These are phyloP conservation scores for Lactifluus volemus DNA, from an alignment of 768 basidiomycete species.

Conservation along the genomic window DNA sequence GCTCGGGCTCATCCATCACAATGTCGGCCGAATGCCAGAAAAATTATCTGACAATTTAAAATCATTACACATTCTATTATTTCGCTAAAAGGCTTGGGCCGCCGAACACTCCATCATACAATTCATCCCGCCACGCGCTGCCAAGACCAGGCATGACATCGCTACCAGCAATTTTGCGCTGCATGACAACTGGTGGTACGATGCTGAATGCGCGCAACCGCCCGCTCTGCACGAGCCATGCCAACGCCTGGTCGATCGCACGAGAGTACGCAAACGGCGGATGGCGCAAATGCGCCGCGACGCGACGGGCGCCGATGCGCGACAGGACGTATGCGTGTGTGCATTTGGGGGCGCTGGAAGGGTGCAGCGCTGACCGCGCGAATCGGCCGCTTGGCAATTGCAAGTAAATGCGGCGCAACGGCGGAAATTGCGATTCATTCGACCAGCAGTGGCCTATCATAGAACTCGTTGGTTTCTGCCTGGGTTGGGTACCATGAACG, in stretches of 20 bases:
- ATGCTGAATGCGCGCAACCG: conserved; percentile 53
- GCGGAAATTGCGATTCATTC: conserved; percentile 44
- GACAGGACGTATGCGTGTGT: conserved; percentile 68
- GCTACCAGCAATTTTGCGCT: conserved; percentile 49
- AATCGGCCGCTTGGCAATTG: conserved; percentile 6
- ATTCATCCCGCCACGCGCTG: conserved; percentile 45
- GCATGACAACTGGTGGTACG: conserved; percentile 58
- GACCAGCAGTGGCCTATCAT: conserved; percentile 72
- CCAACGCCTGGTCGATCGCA: conserved; percentile 64
- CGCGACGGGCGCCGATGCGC: conserved; percentile 46
- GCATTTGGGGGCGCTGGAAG: conserved; percentile 55
- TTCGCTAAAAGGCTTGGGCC: background rate
- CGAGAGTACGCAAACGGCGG: conserved; percentile 70
- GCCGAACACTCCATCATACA: conserved; percentile 40
- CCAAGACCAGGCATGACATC: conserved; percentile 46
- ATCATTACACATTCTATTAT: background rate
- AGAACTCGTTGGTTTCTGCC: conserved; percentile 2
- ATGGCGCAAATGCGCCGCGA: conserved; percentile 49
- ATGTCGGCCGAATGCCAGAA: background rate
- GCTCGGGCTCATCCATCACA: background rate
- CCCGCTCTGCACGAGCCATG: conserved; percentile 53
- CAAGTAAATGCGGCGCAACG: conserved; percentile 24
- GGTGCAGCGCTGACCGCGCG: conserved; percentile 36
- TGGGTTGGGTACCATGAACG: conserved; percentile 8
- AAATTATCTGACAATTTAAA: too few relatives aligned